A percentile compares a stretch with the other conserved stretches of the same genome.
These are phyloP conservation scores for Quercus variabilis DNA, from an alignment of 306 rosid genomes.

Conservation along the genomic window DNA sequence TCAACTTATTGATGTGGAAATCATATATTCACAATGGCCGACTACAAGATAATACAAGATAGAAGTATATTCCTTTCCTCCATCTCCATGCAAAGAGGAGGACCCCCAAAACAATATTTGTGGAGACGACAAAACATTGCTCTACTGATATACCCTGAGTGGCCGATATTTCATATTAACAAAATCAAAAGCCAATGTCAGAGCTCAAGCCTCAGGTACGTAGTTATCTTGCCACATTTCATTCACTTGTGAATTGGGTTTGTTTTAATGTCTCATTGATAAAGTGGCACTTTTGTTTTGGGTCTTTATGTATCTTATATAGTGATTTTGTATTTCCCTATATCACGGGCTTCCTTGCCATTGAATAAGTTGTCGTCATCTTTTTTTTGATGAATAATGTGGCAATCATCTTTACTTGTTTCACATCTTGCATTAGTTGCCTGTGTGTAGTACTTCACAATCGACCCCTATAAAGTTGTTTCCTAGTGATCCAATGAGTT, in stretches of 20 bases:
- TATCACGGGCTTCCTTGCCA: not conserved
- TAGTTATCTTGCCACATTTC: slow-evolving; percentile 11
- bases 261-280: no score
- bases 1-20: no score
- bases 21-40: no score
- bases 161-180: no score
- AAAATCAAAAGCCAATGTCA: not conserved
- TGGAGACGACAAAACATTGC: no score
- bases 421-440: not conserved
- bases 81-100: no score
- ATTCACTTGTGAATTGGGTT: not conserved
- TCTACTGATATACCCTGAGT: no score
- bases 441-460: not conserved
- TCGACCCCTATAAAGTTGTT: not conserved
- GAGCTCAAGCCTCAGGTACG: slow-evolving; percentile 71
- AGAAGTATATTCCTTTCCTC: no score
- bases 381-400: not conserved
- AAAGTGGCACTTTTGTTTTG: no score
- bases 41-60: no score
- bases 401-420: not conserved
- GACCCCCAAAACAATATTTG: no score
- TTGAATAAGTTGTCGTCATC: not conserved
- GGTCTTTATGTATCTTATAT: no score
- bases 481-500: not conserved
- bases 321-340: not conserved